phyloP scores from a whole-genome alignment of 106 monocot genomes.

The Narthecium ossifragum region DNA sequence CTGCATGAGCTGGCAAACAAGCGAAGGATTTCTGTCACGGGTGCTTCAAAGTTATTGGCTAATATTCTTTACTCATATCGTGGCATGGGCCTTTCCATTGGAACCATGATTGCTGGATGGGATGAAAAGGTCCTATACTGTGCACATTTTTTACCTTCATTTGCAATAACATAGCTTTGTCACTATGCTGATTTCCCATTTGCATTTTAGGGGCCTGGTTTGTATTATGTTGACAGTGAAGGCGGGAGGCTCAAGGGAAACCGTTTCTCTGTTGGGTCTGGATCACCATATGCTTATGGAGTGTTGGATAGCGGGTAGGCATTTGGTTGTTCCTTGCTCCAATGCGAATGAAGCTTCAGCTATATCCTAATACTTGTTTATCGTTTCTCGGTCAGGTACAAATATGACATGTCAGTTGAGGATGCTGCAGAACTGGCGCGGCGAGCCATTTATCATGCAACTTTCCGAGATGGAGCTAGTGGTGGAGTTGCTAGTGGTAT shows the following conservation, averaged over 20 bases:
- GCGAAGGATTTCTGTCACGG: slow-evolving; percentile 79
- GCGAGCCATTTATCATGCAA: slow-evolving; percentile 77
- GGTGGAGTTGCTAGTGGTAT: slow-evolving; percentile 79
- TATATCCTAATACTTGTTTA: background rate
- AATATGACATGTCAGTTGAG: slow-evolving; percentile 54
- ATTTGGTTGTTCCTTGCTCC: background rate
- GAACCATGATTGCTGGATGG: slow-evolving; percentile 98
- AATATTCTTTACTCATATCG: slow-evolving; percentile 80
- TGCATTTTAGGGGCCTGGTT: slow-evolving; percentile 41
- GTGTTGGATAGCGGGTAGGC: slow-evolving; percentile 56
- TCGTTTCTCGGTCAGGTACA: slow-evolving; percentile 32
- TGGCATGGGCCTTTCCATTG: slow-evolving; percentile 84
- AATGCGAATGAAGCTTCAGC: background rate
- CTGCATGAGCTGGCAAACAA: slow-evolving; percentile 90
- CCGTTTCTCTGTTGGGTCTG: slow-evolving; percentile 74
- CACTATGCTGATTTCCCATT: background rate
- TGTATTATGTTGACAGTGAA: slow-evolving; percentile 80
- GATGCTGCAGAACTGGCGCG: slow-evolving; percentile 77
- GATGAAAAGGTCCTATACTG: slow-evolving; percentile 63
- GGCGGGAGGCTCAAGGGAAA: slow-evolving; percentile 67
- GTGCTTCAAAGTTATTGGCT: slow-evolving; percentile 86
- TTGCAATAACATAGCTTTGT: too few relatives aligned
- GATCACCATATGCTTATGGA: slow-evolving; percentile 78
- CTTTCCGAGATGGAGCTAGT: slow-evolving; percentile 71
- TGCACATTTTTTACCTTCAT: too few relatives aligned